Evolutionary conservation across 495 filamentous ascomycete species (phyloP), one percentile per base, ranked within the genome.

Genomic region (Aspergillus diversus): DNA sequence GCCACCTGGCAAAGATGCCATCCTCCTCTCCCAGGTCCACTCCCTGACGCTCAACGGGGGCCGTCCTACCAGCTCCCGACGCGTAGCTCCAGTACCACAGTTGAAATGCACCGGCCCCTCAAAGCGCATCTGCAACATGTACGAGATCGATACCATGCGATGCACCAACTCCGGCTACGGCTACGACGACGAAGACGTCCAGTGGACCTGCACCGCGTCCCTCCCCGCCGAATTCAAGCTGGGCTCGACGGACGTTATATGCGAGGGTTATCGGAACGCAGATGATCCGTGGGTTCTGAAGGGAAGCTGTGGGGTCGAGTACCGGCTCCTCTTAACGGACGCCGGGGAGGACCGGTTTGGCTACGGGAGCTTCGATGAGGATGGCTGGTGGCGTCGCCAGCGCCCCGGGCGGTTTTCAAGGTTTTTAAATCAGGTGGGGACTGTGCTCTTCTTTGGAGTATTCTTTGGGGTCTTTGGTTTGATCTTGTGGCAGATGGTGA

Each of bases 221-320:
- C 77, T 98, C 0, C 95, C 95, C 0, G 71, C 83, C 0, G 90
- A 96, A 67, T 90, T 99, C 72, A 95, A 95, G 71, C 84, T 98
- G 12, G 95, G 93, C 39, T 79, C 83, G 32, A 97, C 95, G 3
- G 94, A 99, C 59, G 95, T 99, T 11, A 80, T 92, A 4, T 99
- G 95, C 73, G 95, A 99, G 70, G 95, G 95, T 8, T 98, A 97
- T 74, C 80, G 84, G 16, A 76, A 72, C 11, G 75, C 89, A 0
- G 85, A 92, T 17, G 95, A 99, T 70, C 83, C 84, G 0, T 95
- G 92, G 76, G 83, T 98, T 5, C 78, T 99, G 16, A 91, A 91
- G 63, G 94, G 95, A 5, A 92, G 86, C 69, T 99, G 95, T 75
- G 95, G 92, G 3, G 94, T 97, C 11, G 93, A 99, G 73, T 99